Evolutionary conservation across 1,284 basidiomycete species (phyloP).

Genomic region (Austroboletus novae-zelandiae): DNA sequence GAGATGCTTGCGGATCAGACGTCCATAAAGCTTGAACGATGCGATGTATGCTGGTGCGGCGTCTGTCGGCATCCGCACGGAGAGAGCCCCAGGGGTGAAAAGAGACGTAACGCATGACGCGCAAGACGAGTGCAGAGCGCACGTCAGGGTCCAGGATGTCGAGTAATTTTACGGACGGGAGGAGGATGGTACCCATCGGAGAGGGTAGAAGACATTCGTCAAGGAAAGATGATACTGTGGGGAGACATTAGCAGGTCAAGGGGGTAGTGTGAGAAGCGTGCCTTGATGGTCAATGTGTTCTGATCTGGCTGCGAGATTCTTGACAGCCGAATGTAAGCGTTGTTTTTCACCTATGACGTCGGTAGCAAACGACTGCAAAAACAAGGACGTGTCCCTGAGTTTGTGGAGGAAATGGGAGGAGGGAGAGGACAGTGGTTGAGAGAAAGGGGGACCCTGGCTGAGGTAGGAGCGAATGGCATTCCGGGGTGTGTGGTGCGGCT

Average conservation of each 20-base stretch:
- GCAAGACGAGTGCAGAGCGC: conserved; percentile 50
- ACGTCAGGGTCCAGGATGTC: conserved; percentile 37
- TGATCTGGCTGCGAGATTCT: conserved; percentile 32
- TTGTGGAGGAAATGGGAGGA: conserved; percentile 25
- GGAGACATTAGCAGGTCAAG: conserved; percentile 9
- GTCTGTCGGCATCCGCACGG: conserved; percentile 56
- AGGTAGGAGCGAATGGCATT: conserved; percentile 62
- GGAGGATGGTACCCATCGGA: conserved; percentile 50
- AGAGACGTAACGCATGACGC: conserved; percentile 66
- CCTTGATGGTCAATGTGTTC: conserved; percentile 38
- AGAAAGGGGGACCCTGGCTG: conserved; percentile 12
- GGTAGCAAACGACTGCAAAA: conserved; percentile 26
- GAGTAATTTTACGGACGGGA: conserved; percentile 38
- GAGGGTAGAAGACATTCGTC: conserved; percentile 37
- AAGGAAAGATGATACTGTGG: conserved; percentile 40
- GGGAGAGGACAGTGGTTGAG: conserved; percentile 22
- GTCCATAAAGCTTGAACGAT: conserved; percentile 50
- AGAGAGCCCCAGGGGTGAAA: conserved; percentile 71
- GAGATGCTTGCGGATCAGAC: conserved; percentile 18
- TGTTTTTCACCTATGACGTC: conserved; percentile 33
- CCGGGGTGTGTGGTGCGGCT: conserved; percentile 64
- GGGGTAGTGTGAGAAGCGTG: conserved; percentile 7
- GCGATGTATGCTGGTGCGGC: conserved; percentile 40
- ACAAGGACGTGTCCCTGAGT: conserved; percentile 32
- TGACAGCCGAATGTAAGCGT: conserved; percentile 37